Evolutionary conservation across 306 rosid genomes (phyloP).

Genomic region (Quercus cerris): DNA sequence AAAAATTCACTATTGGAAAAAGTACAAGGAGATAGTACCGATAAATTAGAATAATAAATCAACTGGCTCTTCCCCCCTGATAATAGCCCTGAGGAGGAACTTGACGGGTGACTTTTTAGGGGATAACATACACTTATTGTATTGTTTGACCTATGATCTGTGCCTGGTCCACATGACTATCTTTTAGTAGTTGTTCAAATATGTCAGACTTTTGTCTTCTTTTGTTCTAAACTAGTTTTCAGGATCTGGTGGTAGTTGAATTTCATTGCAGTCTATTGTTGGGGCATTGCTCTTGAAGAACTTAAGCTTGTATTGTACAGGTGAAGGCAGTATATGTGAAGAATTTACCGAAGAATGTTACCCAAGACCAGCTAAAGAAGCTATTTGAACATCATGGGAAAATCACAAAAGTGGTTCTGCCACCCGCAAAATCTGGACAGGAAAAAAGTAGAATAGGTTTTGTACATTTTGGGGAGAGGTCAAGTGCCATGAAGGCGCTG

Average conservation of each 20-base stretch:
- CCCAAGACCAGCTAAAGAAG: constrained; percentile 84
- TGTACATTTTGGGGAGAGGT: constrained; percentile 91
- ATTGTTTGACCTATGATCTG: background rate
- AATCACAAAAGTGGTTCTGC: constrained; percentile 93
- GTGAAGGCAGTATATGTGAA: constrained; percentile 94
- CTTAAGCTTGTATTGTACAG: constrained; percentile 36
- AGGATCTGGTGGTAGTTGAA: background rate
- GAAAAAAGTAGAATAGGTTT: constrained; percentile 91
- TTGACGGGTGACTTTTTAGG: background rate
- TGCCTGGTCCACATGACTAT: background rate
- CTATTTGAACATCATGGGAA: constrained; percentile 94
- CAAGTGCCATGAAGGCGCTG: constrained; percentile 92
- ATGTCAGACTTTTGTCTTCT: background rate
- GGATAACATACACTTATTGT: background rate
- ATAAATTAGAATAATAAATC: background rate
- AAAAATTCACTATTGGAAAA: background rate
- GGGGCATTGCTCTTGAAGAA: constrained; percentile 17
- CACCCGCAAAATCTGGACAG: constrained; percentile 84
- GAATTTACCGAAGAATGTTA: constrained; percentile 81
- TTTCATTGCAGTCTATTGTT: background rate
- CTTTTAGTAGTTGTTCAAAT: background rate
- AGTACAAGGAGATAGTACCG: background rate
- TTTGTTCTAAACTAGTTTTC: background rate
- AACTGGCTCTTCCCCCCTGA: background rate
- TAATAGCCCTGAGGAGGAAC: background rate